These are phyloP conservation scores for Kazachstania martiniae DNA, from an alignment of 805 yeast genomes.

Conservation along the genomic window DNA sequence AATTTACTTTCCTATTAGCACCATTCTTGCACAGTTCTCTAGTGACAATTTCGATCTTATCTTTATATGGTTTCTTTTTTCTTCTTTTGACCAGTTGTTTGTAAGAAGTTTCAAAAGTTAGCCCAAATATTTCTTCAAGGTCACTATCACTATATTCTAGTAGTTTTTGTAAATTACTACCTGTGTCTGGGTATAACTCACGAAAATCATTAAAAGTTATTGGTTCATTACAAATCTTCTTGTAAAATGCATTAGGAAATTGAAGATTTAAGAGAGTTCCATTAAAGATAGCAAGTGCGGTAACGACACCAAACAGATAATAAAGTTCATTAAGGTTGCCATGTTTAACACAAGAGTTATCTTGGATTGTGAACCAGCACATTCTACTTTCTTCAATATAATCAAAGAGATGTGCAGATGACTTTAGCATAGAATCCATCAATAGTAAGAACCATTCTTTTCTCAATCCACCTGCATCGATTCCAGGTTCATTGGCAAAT, in stretches of 20 bases:
- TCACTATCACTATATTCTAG: slow-evolving; percentile 34
- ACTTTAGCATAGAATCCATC: slow-evolving; percentile 58
- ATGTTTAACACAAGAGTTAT: slow-evolving; percentile 10
- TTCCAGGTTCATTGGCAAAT: slow-evolving; percentile 81
- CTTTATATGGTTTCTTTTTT: neutral
- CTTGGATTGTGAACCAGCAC: slow-evolving; percentile 60
- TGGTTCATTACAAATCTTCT: slow-evolving; percentile 49
- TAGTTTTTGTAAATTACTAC: slow-evolving; percentile 37
- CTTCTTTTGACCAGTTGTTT: slow-evolving; percentile 28
- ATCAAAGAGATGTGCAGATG: slow-evolving; percentile 54
- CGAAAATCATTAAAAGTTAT: slow-evolving; percentile 52
- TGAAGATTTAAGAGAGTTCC: slow-evolving; percentile 75
- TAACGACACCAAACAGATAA: slow-evolving; percentile 70
- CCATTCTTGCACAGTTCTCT: slow-evolving; percentile 54
- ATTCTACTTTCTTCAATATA: slow-evolving; percentile 58
- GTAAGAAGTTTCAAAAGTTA: slow-evolving; percentile 53
- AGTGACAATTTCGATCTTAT: slow-evolving; percentile 21
- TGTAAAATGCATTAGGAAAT: slow-evolving; percentile 69
- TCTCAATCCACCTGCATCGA: slow-evolving; percentile 90
- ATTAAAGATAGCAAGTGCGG: slow-evolving; percentile 87
- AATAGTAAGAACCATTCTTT: slow-evolving; percentile 88
- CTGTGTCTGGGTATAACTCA: slow-evolving; percentile 61
- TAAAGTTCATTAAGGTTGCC: no score
- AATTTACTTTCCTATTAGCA: slow-evolving; percentile 39
- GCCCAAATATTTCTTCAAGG: slow-evolving; percentile 38